Percentiles rank a stretch among this genome's conserved stretches.
Evolutionary conservation across 345 rosid genomes (phyloP).

Genomic region (Toxicodendron radicans): DNA sequence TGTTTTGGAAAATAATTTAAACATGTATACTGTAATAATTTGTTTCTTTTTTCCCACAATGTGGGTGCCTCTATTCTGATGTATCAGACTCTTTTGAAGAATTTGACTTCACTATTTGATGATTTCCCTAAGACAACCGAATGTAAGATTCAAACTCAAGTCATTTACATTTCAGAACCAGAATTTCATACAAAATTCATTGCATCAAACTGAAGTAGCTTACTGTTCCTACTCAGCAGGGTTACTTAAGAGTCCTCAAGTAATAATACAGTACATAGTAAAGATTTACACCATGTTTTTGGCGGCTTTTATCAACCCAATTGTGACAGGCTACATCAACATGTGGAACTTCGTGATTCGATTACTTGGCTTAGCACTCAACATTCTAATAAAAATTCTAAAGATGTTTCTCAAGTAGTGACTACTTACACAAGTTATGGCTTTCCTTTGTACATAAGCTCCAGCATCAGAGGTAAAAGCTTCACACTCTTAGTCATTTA

Average conservation of each 20-base stretch:
- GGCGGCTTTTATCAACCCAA: slow-evolving; percentile 48
- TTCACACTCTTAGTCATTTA: slow-evolving; percentile 16
- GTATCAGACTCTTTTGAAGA: slow-evolving; percentile 53
- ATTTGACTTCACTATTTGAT: slow-evolving; percentile 52
- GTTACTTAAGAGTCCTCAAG: slow-evolving; percentile 61
- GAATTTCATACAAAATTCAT: not conserved
- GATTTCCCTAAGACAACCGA: slow-evolving; percentile 65
- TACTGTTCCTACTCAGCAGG: slow-evolving; percentile 38
- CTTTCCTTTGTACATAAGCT: not conserved
- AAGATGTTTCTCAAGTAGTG: slow-evolving; percentile 41
- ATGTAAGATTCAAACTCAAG: slow-evolving; percentile 36
- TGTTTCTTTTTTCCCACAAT: not conserved
- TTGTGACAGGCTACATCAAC: slow-evolving; percentile 51
- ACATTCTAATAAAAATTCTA: slow-evolving; percentile 35
- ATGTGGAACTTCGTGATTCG: slow-evolving; percentile 40
- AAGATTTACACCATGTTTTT: slow-evolving; percentile 40
- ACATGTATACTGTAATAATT: no score
- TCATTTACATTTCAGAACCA: not conserved
- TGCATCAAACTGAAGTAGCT: not conserved
- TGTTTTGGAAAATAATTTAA: no score
- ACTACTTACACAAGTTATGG: slow-evolving; percentile 6
- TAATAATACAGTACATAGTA: slow-evolving; percentile 32
- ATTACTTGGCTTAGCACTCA: slow-evolving; percentile 35
- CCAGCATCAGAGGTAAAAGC: not conserved
- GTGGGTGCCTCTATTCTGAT: not conserved